Evolutionary conservation across 2,329 filamentous ascomycete genomes (phyloP).

Genomic region (Pestalotiopsis sp.): DNA sequence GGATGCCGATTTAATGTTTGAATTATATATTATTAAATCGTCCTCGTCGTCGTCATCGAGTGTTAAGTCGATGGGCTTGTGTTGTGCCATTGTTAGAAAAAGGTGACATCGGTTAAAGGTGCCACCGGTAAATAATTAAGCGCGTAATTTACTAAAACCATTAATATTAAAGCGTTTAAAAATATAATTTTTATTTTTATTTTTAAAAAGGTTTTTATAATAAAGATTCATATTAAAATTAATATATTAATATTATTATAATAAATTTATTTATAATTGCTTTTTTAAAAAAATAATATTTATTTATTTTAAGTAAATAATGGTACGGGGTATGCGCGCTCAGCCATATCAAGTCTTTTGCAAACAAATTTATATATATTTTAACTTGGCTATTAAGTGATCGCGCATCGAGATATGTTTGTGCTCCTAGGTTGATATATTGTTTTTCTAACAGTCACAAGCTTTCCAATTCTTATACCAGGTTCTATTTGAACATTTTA

Average conservation of each 20-base stretch:
- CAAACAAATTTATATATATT: neutral
- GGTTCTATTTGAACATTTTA: slow-evolving; percentile 6
- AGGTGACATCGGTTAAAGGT: slow-evolving; percentile 15
- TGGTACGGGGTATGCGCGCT: too few species aligned
- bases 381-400: neutral
- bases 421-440: too few species aligned
- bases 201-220: neutral
- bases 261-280: neutral
- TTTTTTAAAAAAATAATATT: neutral
- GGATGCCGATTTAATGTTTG: slow-evolving; percentile 9
- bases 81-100: slow-evolving; percentile 6
- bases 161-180: slow-evolving; percentile 16
- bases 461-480: too few species aligned
- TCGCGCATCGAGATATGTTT: too few species aligned
- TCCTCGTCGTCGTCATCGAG: slow-evolving; percentile 14
- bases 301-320: neutral
- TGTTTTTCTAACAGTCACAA: too few species aligned
- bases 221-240: neutral
- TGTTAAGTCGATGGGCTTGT: slow-evolving; percentile 20
- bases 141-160: slow-evolving; percentile 14
- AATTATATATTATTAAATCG: neutral
- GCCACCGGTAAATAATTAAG: slow-evolving; percentile 13
- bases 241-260: neutral
- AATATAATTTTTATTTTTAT: slow-evolving; percentile 13
- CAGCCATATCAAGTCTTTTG: too few species aligned